A percentile compares a stretch with the other conserved stretches of the same genome.
phyloP scores from a whole-genome alignment of 2,329 filamentous ascomycete genomes.

The Trichoderma guizhouense region DNA sequence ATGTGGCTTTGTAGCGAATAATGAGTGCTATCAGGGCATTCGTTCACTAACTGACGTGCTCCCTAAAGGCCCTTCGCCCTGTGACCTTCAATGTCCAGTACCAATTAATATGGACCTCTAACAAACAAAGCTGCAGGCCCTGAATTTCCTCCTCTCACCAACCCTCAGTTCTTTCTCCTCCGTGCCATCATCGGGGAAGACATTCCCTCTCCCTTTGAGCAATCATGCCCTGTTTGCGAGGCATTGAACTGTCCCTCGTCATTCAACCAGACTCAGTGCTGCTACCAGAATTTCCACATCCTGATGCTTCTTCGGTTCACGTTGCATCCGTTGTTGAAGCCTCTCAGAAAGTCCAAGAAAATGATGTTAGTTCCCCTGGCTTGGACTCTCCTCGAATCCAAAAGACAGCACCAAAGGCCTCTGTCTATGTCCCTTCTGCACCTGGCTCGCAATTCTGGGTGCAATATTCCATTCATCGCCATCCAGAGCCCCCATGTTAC shows the following conservation, averaged over 20 bases:
- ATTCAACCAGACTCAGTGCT: conserved; percentile 34
- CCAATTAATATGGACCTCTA: background rate
- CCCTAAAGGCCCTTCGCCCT: background rate
- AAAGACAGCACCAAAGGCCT: conserved; percentile 39
- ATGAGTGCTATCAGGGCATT: background rate
- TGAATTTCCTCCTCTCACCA: background rate
- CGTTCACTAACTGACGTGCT: background rate
- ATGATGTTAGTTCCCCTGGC: background rate
- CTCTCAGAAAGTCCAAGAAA: background rate
- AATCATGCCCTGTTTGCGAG: conserved; percentile 48
- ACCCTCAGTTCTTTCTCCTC: background rate
- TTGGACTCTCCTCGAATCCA: conserved; percentile 9
- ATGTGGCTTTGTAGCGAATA: background rate
- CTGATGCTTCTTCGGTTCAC: conserved; percentile 40
- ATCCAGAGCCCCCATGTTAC: conserved; percentile 35
- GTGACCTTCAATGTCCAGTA: background rate
- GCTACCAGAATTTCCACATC: conserved; percentile 55
- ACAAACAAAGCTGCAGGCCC: background rate
- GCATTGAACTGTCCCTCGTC: conserved; percentile 45
- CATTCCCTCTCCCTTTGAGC: background rate
- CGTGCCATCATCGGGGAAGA: background rate
- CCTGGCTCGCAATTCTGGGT: conserved; percentile 55
- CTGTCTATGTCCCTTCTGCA: conserved; percentile 55
- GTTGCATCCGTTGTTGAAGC: conserved; percentile 26
- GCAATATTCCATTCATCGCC: conserved; percentile 42